Evolutionary conservation across 2,329 filamentous ascomycete species (phyloP).

Genomic region (Aspergillus sp.): DNA sequence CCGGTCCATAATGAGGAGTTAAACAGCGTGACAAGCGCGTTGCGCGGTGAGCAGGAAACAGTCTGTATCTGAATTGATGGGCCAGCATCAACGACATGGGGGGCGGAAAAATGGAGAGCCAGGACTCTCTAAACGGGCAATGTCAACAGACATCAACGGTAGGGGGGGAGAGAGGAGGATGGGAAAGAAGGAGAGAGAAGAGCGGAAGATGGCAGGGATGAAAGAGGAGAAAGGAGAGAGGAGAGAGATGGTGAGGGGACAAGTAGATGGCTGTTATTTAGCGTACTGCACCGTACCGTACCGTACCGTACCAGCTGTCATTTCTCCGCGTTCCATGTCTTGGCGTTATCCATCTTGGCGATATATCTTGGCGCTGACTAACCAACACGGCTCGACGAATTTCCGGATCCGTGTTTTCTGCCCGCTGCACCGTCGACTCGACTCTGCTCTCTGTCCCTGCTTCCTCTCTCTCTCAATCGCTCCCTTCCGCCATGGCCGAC

Average conservation of each 20-base stretch:
- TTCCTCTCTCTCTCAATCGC: not conserved
- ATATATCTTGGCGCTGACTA: too few species aligned
- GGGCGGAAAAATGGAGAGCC: constrained; percentile 13
- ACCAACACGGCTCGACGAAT: too few species aligned
- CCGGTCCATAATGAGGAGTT: not conserved
- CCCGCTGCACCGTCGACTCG: not conserved
- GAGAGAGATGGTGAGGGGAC: too few species aligned
- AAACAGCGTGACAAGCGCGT: too few species aligned
- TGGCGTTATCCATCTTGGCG: too few species aligned
- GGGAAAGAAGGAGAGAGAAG: constrained; percentile 2
- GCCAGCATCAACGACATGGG: not conserved
- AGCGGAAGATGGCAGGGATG: constrained; percentile 1
- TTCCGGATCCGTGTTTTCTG: constrained; percentile 1
- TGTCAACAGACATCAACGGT: too few species aligned
- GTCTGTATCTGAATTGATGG: not conserved
- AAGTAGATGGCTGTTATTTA: too few species aligned
- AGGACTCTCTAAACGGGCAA: not conserved
- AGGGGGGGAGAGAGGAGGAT: too few species aligned
- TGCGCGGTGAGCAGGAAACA: not conserved
- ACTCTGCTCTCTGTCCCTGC: not conserved
- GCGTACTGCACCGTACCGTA: too few species aligned
- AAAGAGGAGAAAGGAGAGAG: constrained; percentile 12
- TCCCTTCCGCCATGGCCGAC: constrained; percentile 60
- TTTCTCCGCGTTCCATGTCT: too few species aligned
- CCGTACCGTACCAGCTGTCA: too few species aligned